Evolutionary conservation across 371 early-diverging fungal species (phyloP).

Genomic region (Mortierella sp.): DNA sequence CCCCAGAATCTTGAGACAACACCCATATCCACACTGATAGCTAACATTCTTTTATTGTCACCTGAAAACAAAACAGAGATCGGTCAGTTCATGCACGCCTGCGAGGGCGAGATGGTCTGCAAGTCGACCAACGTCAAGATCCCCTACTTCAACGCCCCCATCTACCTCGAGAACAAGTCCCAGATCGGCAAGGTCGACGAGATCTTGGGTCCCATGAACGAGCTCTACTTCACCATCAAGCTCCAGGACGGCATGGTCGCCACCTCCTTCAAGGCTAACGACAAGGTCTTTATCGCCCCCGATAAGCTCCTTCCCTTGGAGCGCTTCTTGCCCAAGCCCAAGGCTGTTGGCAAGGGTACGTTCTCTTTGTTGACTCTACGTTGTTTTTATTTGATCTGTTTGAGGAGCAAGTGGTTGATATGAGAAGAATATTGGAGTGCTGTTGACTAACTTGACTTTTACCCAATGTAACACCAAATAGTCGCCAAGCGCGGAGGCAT

Average conservation of each 20-base stretch:
- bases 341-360: slow-evolving; percentile 74
- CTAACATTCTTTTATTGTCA: neutral
- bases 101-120: slow-evolving; percentile 98
- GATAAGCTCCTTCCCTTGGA: slow-evolving; percentile 97
- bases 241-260: slow-evolving; percentile 95
- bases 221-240: slow-evolving; percentile 97
- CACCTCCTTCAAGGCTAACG: slow-evolving; percentile 89
- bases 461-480: neutral
- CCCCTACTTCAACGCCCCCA: slow-evolving; percentile 99
- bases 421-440: neutral
- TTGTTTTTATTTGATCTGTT: neutral
- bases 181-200: slow-evolving; percentile 99
- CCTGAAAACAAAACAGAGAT: slow-evolving; percentile 74
- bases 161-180: slow-evolving; percentile 96
- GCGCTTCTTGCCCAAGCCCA: slow-evolving; percentile 97
- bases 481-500: slow-evolving; percentile 68
- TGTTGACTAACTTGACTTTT: neutral
- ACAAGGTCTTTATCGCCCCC: slow-evolving; percentile 93
- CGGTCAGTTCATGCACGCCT: slow-evolving; percentile 94
- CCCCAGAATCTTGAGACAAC: neutral
- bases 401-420: neutral
- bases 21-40: no score
- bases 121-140: slow-evolving; percentile 92
- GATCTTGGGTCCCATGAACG: slow-evolving; percentile 98
- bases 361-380: neutral